Evolutionary conservation across 306 rosid species (phyloP).

Genomic region (Medicago ruthenica): DNA sequence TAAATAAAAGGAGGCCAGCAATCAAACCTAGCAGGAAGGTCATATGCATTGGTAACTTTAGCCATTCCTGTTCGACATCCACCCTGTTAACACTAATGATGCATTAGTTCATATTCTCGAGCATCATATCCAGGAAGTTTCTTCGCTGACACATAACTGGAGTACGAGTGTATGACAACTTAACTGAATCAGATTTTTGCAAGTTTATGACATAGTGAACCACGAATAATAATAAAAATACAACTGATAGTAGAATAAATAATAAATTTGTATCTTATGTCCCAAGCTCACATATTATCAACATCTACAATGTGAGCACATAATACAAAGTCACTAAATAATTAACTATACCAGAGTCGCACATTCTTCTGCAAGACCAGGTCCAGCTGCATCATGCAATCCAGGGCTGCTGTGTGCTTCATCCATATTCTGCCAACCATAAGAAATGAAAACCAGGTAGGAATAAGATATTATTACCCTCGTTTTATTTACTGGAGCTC

Average conservation of each 20-base stretch:
- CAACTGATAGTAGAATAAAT: not conserved
- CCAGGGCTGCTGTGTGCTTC: constrained; percentile 98
- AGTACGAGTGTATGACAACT: constrained; percentile 35
- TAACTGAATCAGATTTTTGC: constrained; percentile 14
- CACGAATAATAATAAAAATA: constrained; percentile 25
- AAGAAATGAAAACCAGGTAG: constrained; percentile 41
- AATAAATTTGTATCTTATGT: constrained; percentile 12
- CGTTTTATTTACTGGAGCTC: constrained; percentile 6
- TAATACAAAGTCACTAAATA: constrained; percentile 20
- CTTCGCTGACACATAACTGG: not conserved
- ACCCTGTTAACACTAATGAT: constrained; percentile 70
- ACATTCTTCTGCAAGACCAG: constrained; percentile 97
- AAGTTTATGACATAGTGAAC: constrained; percentile 33
- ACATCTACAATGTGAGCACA: constrained; percentile 16
- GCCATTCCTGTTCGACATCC: constrained; percentile 99
- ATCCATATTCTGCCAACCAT: constrained; percentile 75
- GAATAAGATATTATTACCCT: constrained; percentile 28
- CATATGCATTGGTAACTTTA: constrained; percentile 86
- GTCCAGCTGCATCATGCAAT: constrained; percentile 96
- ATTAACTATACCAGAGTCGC: constrained; percentile 70
- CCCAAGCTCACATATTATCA: constrained; percentile 27
- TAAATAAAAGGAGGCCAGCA: constrained; percentile 22
- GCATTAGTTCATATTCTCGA: constrained; percentile 34
- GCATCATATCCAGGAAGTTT: constrained; percentile 32
- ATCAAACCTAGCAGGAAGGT: constrained; percentile 96